phyloP scores from a whole-genome alignment of 2,329 filamentous ascomycete species.

The Myriangium duriaei region DNA sequence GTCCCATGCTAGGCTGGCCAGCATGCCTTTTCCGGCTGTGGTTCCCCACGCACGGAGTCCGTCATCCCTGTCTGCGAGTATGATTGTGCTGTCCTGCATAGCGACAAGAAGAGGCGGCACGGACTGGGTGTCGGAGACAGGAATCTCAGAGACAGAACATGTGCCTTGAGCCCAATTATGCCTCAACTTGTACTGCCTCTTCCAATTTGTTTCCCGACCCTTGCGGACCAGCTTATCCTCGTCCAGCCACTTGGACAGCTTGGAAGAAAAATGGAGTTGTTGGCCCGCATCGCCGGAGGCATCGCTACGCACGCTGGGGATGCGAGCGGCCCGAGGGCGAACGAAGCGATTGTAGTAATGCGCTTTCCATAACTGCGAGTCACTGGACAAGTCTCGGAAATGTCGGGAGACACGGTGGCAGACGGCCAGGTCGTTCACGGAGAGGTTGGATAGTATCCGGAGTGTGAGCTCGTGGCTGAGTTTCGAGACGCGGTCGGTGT shows the following conservation, averaged over 20 bases:
- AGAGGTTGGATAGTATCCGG: constrained; percentile 68
- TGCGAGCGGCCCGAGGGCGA: constrained; percentile 61
- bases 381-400: constrained; percentile 58
- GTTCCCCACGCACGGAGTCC: constrained; percentile 72
- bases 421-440: constrained; percentile 53
- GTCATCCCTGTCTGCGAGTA: constrained; percentile 57
- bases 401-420: constrained; percentile 62
- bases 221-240: constrained; percentile 44
- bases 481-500: constrained; percentile 51
- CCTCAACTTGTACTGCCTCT: constrained; percentile 71
- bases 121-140: constrained; percentile 41
- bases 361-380: constrained; percentile 82
- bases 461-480: constrained; percentile 83
- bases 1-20: constrained; percentile 36
- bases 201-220: constrained; percentile 57
- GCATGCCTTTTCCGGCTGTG: constrained; percentile 36
- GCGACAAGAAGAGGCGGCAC: constrained; percentile 59
- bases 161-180: constrained; percentile 84
- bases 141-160: constrained; percentile 68
- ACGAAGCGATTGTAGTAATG: constrained; percentile 84
- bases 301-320: constrained; percentile 50
- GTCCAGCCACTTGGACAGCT: constrained; percentile 48
- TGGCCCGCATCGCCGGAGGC: constrained; percentile 23
- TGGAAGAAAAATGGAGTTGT: constrained; percentile 39
- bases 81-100: constrained; percentile 61